Evolutionary conservation across 2,329 filamentous ascomycete genomes (phyloP), one percentile per base, ranked within the genome.

Genomic region (Metarhizium sp.): DNA sequence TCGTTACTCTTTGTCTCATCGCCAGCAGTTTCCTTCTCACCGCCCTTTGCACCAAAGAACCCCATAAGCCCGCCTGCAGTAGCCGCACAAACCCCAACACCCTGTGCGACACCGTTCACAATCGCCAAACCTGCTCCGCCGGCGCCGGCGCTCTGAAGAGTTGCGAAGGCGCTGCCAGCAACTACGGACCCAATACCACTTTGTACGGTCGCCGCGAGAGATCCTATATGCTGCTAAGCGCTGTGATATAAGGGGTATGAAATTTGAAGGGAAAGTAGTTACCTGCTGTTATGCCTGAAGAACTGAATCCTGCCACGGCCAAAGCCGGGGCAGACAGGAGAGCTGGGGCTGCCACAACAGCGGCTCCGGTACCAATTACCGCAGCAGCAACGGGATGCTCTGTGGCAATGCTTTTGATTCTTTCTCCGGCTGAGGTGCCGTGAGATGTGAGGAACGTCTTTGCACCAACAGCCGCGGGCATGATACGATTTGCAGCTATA

Each of bases 101-200:
- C 55, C 46, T 63, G 62, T 14, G 63, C 53, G 0, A 51, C 59
- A 2, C 58, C 58, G 1, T 63, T 38, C 0, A 68, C 62, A 3
- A 50, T 56, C 0, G 61, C 59, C 2, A 61, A 55, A 1, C 66
- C 65, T 11, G 60, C 64, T 1, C 70, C 70, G 0, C 63, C 67
- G 2, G 59, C 59, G 0, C 55, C 69, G 0, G 67, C 69, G 46
- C 67, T 71, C 59, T 70, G 65, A 0, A 71, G 59, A 2, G 53
- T 62, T 1, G 70, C 64, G 25, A 72, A 71, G 1, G 60, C 0
- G 6, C 63, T 59, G 0, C 56, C 52, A 0, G 61, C 61, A 0
- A 18, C 59, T 4, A 70, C 64, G 25, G 59, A 68, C 1, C 69
- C 69, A 0, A 69, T 64, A 1, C 43, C 36, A 10, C 60, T 60